Percentiles rank a stretch among this genome's conserved stretches.
These are phyloP conservation scores for Colletotrichum melonis DNA, from an alignment of 2,329 filamentous ascomycete genomes.

Conservation along the genomic window DNA sequence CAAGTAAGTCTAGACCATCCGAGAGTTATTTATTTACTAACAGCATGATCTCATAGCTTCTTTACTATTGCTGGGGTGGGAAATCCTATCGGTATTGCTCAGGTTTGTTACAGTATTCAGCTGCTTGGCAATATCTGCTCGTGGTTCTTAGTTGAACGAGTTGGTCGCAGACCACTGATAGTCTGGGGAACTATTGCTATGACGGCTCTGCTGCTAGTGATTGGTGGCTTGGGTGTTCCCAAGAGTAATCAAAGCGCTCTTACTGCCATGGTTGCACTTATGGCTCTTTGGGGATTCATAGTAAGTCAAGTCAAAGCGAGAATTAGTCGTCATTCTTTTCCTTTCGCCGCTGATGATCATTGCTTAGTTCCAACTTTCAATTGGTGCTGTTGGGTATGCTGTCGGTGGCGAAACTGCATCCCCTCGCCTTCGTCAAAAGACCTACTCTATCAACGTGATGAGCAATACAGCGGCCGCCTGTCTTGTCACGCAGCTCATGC, in stretches of 20 bases:
- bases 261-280: constrained; percentile 9
- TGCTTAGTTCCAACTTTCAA: constrained; percentile 20
- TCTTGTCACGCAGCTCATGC: constrained; percentile 35
- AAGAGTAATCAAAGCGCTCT: not conserved
- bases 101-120: constrained; percentile 55
- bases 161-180: constrained; percentile 51
- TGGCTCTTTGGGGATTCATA: constrained; percentile 27
- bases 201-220: constrained; percentile 36
- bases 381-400: constrained; percentile 15
- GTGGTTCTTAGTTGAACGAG: constrained; percentile 49
- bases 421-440: constrained; percentile 24
- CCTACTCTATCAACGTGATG: constrained; percentile 29
- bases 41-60: constrained; percentile 36
- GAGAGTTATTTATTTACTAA: constrained; percentile 45
- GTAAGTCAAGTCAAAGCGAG: not conserved
- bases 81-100: constrained; percentile 50
- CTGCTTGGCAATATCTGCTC: constrained; percentile 53
- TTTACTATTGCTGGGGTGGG: constrained; percentile 50
- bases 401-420: constrained; percentile 24
- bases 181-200: constrained; percentile 42
- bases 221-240: constrained; percentile 46
- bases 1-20: constrained; percentile 40
- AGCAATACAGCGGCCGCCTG: constrained; percentile 8
- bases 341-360: not conserved
- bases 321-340: not conserved